Percentiles rank a stretch among this genome's conserved stretches.
Evolutionary conservation across 306 rosid genomes (phyloP).

Genomic region (Oxytropis ochrocephala): DNA sequence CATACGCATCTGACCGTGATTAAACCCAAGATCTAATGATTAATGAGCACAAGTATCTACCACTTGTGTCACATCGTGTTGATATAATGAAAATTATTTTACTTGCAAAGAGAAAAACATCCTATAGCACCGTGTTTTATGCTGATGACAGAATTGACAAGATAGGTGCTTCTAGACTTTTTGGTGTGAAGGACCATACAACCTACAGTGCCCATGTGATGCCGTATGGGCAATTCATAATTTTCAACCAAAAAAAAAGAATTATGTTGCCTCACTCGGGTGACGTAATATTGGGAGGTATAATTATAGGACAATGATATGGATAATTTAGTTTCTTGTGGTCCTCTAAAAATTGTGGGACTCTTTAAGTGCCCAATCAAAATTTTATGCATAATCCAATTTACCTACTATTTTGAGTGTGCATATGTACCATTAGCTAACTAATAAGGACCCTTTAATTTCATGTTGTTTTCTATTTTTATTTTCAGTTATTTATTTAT

Average conservation of each 20-base stretch:
- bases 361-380: constrained; percentile 18
- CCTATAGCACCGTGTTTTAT: too few relatives aligned
- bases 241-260: constrained; percentile 11
- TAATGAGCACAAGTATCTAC: too few relatives aligned
- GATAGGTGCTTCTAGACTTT: not conserved
- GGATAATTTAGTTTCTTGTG: constrained; percentile 31
- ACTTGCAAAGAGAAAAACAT: not conserved
- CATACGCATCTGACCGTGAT: too few relatives aligned
- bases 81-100: not conserved
- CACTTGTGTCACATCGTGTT: too few relatives aligned
- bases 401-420: not conserved
- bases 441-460: not conserved
- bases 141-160: not conserved
- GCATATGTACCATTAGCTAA: not conserved
- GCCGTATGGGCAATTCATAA: constrained; percentile 36
- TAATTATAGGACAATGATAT: constrained; percentile 16
- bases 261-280: constrained; percentile 1
- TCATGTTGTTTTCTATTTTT: too few relatives aligned
- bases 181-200: constrained; percentile 51
- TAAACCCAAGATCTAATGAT: too few relatives aligned
- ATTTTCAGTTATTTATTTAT: too few relatives aligned
- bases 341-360: constrained; percentile 34
- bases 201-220: constrained; percentile 61
- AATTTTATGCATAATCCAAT: constrained; percentile 3
- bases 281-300: not conserved